Conservation (phyloP, 192 early-diverging fungal genomes). For the Lobosporangium transversale region DNA sequence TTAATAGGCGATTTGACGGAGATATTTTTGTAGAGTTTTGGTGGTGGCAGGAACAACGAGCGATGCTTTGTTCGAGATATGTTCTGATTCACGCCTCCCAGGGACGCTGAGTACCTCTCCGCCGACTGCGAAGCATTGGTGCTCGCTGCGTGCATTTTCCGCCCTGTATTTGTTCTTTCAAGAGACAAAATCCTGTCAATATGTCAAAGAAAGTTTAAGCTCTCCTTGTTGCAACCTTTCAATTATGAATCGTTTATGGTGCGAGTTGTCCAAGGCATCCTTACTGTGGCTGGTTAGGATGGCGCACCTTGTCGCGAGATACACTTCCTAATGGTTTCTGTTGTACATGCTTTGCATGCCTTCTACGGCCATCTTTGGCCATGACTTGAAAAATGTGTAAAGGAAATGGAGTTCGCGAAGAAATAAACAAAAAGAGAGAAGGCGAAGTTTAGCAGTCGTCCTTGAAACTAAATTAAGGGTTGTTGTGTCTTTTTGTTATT, state of each 20-base stretch:
- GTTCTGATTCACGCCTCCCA: neutral
- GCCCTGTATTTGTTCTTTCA: too few relatives aligned
- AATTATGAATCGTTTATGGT: neutral
- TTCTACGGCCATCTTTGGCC: neutral
- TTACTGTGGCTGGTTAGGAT: too few relatives aligned
- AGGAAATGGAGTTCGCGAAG: neutral
- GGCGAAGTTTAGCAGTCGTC: too few relatives aligned
- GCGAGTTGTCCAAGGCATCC: too few relatives aligned
- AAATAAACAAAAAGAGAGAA: neutral
- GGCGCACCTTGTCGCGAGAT: too few relatives aligned
- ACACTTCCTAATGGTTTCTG: too few relatives aligned
- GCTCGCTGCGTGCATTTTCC: neutral
- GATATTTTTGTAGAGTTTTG: slow-evolving; percentile 1
- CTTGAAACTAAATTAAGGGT: too few relatives aligned
- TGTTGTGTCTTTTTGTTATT: too few relatives aligned
- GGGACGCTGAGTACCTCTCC: neutral
- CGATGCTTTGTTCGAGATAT: neutral
- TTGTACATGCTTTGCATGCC: neutral
- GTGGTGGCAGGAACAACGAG: slow-evolving; percentile 9
- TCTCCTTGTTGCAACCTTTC: neutral
- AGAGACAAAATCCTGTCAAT: neutral
- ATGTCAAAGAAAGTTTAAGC: neutral
- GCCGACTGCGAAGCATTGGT: neutral
- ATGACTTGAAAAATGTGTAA: neutral
- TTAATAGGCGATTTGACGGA: neutral